phyloP scores from a whole-genome alignment of 1,139 yeast species.

The Geotrichum phurueaensis region DNA sequence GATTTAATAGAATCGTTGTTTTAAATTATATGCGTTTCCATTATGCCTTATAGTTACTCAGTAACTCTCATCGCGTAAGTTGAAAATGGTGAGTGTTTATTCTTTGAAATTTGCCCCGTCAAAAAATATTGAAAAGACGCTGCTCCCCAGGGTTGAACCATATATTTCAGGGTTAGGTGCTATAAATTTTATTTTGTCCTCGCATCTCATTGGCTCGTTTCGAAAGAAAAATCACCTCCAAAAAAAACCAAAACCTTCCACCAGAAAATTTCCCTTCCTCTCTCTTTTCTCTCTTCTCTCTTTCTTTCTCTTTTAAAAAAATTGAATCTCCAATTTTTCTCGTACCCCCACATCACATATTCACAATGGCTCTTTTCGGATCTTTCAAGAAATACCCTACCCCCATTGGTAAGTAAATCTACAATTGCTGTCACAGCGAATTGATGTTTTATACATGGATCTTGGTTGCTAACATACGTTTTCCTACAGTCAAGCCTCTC shows the following conservation, averaged over 20 bases:
- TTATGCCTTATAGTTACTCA: too few relatives aligned
- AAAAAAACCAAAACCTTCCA: background rate
- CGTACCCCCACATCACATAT: background rate
- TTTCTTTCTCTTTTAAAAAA: background rate
- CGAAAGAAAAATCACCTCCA: background rate
- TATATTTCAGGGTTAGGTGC: background rate
- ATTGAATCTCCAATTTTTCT: background rate
- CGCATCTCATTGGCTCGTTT: background rate
- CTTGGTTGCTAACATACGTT: constrained; percentile 1
- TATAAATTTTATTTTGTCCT: background rate
- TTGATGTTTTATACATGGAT: background rate
- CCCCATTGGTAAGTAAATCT: constrained; percentile 36
- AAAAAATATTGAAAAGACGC: constrained; percentile 7
- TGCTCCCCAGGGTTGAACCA: background rate
- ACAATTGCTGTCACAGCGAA: background rate
- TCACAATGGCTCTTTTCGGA: constrained; percentile 16
- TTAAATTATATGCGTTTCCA: too few relatives aligned
- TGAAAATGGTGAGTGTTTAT: too few relatives aligned
- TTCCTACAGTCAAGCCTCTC: constrained; percentile 45
- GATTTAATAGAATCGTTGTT: background rate
- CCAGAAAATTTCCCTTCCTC: background rate
- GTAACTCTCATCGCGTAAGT: too few relatives aligned
- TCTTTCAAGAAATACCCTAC: constrained; percentile 43
- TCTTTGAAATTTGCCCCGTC: too few relatives aligned
- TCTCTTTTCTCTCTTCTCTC: constrained; percentile 1